These are phyloP conservation scores for Claviceps sp. DNA, from an alignment of 2,329 filamentous ascomycete genomes.

Conservation along the genomic window DNA sequence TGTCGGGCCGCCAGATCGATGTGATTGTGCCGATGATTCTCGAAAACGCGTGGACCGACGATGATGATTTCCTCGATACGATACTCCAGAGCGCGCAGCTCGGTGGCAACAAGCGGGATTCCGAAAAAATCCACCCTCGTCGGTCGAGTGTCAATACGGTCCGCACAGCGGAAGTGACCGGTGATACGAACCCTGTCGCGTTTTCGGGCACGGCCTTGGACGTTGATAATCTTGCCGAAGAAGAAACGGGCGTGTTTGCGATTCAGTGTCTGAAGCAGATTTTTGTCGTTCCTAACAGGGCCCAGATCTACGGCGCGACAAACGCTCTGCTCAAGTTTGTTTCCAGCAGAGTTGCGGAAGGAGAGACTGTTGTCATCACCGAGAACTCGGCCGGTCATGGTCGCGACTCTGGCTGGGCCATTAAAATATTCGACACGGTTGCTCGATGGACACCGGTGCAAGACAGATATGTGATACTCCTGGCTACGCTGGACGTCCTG, in stretches of 20 bases:
- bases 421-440: conserved; percentile 65
- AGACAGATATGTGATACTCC: conserved; percentile 80
- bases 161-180: conserved; percentile 46
- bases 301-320: conserved; percentile 69
- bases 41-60: conserved; percentile 70
- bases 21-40: conserved; percentile 74
- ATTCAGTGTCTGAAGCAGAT: conserved; percentile 78
- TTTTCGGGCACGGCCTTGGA: conserved; percentile 73
- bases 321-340: conserved; percentile 63
- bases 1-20: conserved; percentile 62
- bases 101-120: conserved; percentile 51
- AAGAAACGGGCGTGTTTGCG: conserved; percentile 74
- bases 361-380: conserved; percentile 38
- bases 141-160: conserved; percentile 72
- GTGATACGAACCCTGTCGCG: conserved; percentile 53
- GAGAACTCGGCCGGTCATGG: conserved; percentile 26
- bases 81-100: conserved; percentile 54
- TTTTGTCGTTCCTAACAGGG: conserved; percentile 67
- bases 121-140: conserved; percentile 48
- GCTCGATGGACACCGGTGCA: conserved; percentile 87
- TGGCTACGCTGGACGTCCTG: conserved; percentile 67
- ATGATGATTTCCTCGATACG: conserved; percentile 53
- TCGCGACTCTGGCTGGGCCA: conserved; percentile 58
- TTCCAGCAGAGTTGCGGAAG: conserved; percentile 39
- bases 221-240: conserved; percentile 78